These are phyloP conservation scores for Aspergillus ustus DNA, from an alignment of 2,329 filamentous ascomycete species.

Conservation along the genomic window DNA sequence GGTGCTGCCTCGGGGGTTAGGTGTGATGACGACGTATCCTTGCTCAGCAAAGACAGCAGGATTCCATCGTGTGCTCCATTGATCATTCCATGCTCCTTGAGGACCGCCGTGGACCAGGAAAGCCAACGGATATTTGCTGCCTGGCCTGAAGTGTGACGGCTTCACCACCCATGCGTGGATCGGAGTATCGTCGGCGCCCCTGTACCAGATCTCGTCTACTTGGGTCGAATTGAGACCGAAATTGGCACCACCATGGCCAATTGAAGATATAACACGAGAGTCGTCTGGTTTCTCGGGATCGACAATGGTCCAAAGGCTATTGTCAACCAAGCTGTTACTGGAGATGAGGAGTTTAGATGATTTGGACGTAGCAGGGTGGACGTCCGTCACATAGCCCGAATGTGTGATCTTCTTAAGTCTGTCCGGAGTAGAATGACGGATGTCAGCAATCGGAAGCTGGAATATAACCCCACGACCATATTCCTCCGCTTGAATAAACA, in stretches of 20 bases:
- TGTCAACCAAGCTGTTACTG: conserved; percentile 51
- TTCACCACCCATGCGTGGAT: conserved; percentile 54
- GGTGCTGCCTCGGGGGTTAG: conserved; percentile 63
- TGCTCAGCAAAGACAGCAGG: conserved; percentile 63
- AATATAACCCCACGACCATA: conserved; percentile 49
- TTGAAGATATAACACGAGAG: conserved; percentile 44
- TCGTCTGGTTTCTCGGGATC: conserved; percentile 38
- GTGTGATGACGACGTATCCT: conserved; percentile 64
- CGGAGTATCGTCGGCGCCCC: conserved; percentile 48
- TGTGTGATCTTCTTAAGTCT: conserved; percentile 44
- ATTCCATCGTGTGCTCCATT: conserved; percentile 61
- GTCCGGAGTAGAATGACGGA: conserved; percentile 34
- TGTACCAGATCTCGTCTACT: conserved; percentile 52
- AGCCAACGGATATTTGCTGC: conserved; percentile 57
- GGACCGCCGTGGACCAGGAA: conserved; percentile 61
- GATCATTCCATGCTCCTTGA: conserved; percentile 56
- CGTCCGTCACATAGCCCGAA: conserved; percentile 47
- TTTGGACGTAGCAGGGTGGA: conserved; percentile 39
- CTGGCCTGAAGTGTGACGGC: conserved; percentile 50
- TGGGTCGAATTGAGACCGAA: conserved; percentile 49
- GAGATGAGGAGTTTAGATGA: conserved; percentile 48
- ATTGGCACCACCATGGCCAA: conserved; percentile 38
- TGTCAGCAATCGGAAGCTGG: conserved; percentile 40
- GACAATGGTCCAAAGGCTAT: conserved; percentile 49
- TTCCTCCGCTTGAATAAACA: conserved; percentile 49